Evolutionary conservation across 2,329 filamentous ascomycete genomes (phyloP).

Genomic region (Sclerotiophoma versabilis): DNA sequence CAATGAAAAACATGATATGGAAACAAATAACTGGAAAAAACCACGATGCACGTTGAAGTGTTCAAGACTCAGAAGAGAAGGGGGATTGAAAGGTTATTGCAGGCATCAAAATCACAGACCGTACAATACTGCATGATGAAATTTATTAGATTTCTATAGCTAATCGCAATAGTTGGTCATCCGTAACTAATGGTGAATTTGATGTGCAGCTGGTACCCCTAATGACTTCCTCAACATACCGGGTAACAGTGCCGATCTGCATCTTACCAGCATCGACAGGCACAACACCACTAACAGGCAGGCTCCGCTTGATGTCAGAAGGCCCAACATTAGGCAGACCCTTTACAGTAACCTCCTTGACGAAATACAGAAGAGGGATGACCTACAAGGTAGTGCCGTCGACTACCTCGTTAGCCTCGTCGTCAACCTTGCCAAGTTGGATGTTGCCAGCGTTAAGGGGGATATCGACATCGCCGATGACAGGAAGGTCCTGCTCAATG

Average conservation of each 20-base stretch:
- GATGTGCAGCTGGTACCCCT: too few species aligned
- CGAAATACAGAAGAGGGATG: not conserved
- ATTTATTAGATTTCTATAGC: too few species aligned
- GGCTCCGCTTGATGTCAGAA: slow-evolving; percentile 3
- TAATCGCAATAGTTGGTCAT: too few species aligned
- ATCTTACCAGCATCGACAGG: slow-evolving; percentile 9
- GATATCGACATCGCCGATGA: not conserved
- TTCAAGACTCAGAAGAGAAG: too few species aligned
- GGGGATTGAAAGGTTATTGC: too few species aligned
- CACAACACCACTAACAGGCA: slow-evolving; percentile 6
- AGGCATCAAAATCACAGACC: too few species aligned
- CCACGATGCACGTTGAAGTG: too few species aligned
- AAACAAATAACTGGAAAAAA: too few species aligned
- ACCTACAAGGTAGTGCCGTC: not conserved
- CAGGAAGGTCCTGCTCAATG: slow-evolving; percentile 6
- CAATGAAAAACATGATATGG: too few species aligned
- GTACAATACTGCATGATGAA: too few species aligned
- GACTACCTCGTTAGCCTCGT: not conserved
- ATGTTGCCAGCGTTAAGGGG: slow-evolving; percentile 6
- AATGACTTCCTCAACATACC: slow-evolving; percentile 1
- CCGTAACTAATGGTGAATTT: too few species aligned
- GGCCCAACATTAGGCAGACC: not conserved
- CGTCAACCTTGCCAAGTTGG: slow-evolving; percentile 3
- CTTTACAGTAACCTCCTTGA: slow-evolving; percentile 1
- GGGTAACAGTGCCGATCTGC: slow-evolving; percentile 8